phyloP scores from a whole-genome alignment of 2,329 filamentous ascomycete genomes.

The Ophiocordyceps sinensis region DNA sequence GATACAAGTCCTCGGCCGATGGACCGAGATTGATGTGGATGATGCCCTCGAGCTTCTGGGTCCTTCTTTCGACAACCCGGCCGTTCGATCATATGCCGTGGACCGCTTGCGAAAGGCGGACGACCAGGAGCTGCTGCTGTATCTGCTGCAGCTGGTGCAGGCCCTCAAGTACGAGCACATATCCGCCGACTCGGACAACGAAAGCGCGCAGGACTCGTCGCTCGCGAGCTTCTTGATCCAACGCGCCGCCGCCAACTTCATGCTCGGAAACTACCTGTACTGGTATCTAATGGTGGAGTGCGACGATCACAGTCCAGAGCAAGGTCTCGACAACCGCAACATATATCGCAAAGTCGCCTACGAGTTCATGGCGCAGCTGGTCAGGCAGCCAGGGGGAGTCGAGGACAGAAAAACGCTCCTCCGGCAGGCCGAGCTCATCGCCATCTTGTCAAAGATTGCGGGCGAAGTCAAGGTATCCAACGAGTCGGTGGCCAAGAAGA shows the following conservation, averaged over 20 bases:
- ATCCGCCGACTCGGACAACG: conserved; percentile 37
- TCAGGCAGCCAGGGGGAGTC: conserved; percentile 52
- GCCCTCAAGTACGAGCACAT: conserved; percentile 88
- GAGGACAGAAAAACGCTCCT: conserved; percentile 64
- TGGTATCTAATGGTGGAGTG: conserved; percentile 99
- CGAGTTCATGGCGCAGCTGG: conserved; percentile 85
- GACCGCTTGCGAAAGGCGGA: conserved; percentile 83
- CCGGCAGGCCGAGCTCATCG: conserved; percentile 79
- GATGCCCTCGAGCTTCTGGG: conserved; percentile 90
- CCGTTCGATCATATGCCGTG: conserved; percentile 85
- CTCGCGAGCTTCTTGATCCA: conserved; percentile 80
- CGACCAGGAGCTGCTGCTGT: conserved; percentile 80
- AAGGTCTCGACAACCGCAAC: conserved; percentile 60
- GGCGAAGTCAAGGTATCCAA: conserved; percentile 73
- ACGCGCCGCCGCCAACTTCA: conserved; percentile 75
- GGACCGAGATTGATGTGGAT: conserved; percentile 94
- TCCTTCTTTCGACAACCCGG: conserved; percentile 76
- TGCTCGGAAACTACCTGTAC: conserved; percentile 86
- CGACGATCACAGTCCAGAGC: conserved; percentile 66
- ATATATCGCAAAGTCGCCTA: conserved; percentile 90
- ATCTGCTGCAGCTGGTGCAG: conserved; percentile 87
- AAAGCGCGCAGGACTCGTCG: conserved; percentile 61
- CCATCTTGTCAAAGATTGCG: conserved; percentile 75
- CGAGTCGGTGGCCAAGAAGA: conserved; percentile 65
- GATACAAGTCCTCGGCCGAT: conserved; percentile 76